A percentile compares a stretch with the other conserved stretches of the same genome.
Evolutionary conservation across 441 rosid species (phyloP).

Genomic region (Populus hybrid): DNA sequence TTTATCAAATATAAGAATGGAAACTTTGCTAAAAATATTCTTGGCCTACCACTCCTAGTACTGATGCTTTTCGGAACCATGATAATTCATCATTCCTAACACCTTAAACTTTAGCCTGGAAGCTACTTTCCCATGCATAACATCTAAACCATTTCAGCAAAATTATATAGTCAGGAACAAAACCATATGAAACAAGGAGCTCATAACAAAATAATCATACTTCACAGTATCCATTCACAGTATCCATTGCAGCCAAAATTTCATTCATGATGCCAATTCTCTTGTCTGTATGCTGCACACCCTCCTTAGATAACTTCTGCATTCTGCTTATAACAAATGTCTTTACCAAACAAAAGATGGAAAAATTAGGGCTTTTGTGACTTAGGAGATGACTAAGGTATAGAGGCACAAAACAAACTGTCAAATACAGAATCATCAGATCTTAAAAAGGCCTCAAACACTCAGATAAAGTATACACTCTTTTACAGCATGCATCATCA

Average conservation of each 20-base stretch:
- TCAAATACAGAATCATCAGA: neutral
- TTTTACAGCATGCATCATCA: neutral
- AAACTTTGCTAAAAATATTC: constrained; percentile 1
- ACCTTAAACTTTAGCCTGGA: constrained; percentile 84
- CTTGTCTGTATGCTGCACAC: constrained; percentile 97
- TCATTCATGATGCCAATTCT: constrained; percentile 99
- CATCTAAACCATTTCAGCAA: constrained; percentile 55
- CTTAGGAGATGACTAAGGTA: neutral
- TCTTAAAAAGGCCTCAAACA: neutral
- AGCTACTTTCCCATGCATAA: constrained; percentile 99
- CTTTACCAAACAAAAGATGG: constrained; percentile 39
- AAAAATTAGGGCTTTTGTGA: neutral
- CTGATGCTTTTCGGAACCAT: constrained; percentile 92
- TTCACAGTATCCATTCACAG: constrained; percentile 45
- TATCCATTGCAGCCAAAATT: constrained; percentile 98
- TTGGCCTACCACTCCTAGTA: constrained; percentile 78
- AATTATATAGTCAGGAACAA: constrained; percentile 4
- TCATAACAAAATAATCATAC: constrained; percentile 40
- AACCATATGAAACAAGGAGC: neutral
- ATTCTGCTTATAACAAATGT: constrained; percentile 89
- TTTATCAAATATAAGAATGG: neutral
- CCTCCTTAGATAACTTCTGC: constrained; percentile 92
- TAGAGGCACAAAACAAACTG: constrained; percentile 3
- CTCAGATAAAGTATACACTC: neutral
- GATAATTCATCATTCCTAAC: constrained; percentile 83